phyloP scores from a whole-genome alignment of 345 rosid species.

The Salix caprea region DNA sequence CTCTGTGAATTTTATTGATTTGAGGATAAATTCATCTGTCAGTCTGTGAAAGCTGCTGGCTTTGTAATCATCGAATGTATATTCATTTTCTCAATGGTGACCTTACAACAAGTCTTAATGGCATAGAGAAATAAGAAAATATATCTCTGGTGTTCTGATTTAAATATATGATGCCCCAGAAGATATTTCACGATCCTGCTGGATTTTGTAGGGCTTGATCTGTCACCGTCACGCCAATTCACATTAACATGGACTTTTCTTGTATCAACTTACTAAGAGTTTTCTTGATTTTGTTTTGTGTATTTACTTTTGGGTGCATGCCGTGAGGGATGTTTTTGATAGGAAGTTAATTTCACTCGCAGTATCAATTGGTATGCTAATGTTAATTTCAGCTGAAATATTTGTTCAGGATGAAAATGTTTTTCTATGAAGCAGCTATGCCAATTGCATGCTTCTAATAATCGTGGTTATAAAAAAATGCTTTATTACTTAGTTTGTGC shows the following conservation, averaged over 20 bases:
- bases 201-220: neutral
- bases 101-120: neutral
- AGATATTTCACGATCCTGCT: neutral
- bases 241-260: neutral
- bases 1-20: constrained; percentile 1
- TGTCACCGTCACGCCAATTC: neutral
- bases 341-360: neutral
- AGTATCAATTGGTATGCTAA: neutral
- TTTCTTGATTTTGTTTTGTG: neutral
- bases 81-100: neutral
- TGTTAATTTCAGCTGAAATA: neutral
- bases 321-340: neutral
- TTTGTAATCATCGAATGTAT: constrained; percentile 1
- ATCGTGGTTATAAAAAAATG: neutral
- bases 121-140: neutral
- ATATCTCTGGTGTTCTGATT: neutral
- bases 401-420: neutral
- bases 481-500: neutral
- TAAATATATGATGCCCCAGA: neutral
- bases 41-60: neutral
- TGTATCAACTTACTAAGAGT: neutral
- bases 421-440: neutral
- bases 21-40: neutral
- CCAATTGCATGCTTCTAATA: neutral
- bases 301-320: neutral